A percentile compares a stretch with the other conserved stretches of the same genome.
Conservation (phyloP, 352 stramenopile species). For the Pythium dissimile region DNA sequence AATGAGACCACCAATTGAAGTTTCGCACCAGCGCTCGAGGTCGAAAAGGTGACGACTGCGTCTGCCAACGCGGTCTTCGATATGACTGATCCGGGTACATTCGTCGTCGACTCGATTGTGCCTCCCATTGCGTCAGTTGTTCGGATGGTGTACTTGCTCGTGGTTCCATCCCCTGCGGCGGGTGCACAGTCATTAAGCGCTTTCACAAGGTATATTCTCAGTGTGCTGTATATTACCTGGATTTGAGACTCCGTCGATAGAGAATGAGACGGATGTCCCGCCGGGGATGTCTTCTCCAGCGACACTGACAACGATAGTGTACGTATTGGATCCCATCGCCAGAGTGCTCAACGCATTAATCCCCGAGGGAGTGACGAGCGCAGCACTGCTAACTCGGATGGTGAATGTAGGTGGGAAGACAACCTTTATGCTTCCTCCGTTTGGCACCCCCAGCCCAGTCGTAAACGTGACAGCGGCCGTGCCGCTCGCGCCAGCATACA, state of each 20-base stretch:
- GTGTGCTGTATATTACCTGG: conserved; percentile 30
- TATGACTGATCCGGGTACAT: conserved; percentile 32
- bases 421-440: conserved; percentile 44
- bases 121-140: conserved; percentile 27
- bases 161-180: conserved; percentile 38
- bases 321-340: conserved; percentile 19
- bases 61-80: conserved; percentile 17
- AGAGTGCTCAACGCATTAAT: conserved; percentile 30
- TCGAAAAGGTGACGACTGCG: conserved; percentile 28
- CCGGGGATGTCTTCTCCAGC: conserved; percentile 8
- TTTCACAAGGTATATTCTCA: not conserved
- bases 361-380: conserved; percentile 21
- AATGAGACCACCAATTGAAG: conserved; percentile 36
- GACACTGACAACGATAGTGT: conserved; percentile 38
- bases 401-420: conserved; percentile 52
- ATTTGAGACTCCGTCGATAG: conserved; percentile 50
- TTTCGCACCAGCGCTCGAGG: conserved; percentile 27
- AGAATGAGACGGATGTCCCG: conserved; percentile 36
- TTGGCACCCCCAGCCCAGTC: conserved; percentile 24
- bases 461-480: conserved; percentile 37
- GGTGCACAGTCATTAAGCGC: not conserved
- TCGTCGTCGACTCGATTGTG: conserved; percentile 34
- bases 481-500: conserved; percentile 30
- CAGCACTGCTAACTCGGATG: conserved; percentile 20
- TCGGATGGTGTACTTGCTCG: conserved; percentile 35